Conservation (phyloP, 2,329 filamentous ascomycete genomes). For the Microsporum ferrugineum region DNA sequence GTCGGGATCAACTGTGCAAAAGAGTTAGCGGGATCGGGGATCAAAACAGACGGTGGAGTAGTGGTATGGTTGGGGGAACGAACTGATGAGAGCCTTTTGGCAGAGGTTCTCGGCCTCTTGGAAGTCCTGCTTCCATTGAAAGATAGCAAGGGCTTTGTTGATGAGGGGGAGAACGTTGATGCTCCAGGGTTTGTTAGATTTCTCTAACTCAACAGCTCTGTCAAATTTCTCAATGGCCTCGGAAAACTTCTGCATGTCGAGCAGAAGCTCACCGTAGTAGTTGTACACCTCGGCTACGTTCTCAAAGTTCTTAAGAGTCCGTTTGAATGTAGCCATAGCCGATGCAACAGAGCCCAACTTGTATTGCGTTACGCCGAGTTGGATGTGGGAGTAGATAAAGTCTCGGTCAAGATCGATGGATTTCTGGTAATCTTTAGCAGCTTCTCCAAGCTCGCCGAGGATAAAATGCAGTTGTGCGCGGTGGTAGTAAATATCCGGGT, state of each 20-base stretch:
- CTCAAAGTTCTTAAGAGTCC: conserved; percentile 97
- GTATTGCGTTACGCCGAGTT: conserved; percentile 97
- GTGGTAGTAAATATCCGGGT: conserved; percentile 98
- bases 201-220: conserved; percentile 97
- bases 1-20: conserved; percentile 71
- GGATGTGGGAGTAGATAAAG: conserved; percentile 99
- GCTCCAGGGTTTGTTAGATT: conserved; percentile 78
- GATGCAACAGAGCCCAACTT: conserved; percentile 98
- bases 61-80: conserved; percentile 30
- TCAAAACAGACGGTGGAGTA: not conserved
- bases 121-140: conserved; percentile 98
- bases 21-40: conserved; percentile 12
- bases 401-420: conserved; percentile 91
- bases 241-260: conserved; percentile 90
- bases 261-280: conserved; percentile 93
- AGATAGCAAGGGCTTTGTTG: conserved; percentile 93
- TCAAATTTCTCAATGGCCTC: conserved; percentile 98
- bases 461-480: conserved; percentile 98
- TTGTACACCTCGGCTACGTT: conserved; percentile 97
- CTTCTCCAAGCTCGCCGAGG: conserved; percentile 81
- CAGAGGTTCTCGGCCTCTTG: conserved; percentile 89
- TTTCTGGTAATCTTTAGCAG: conserved; percentile 97
- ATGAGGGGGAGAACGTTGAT: conserved; percentile 98
- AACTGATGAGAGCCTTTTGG: conserved; percentile 93
- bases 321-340: conserved; percentile 94